Base-by-base conservation (phyloP, 345 rosid genomes). In the Barbarea vulgaris region DNA sequence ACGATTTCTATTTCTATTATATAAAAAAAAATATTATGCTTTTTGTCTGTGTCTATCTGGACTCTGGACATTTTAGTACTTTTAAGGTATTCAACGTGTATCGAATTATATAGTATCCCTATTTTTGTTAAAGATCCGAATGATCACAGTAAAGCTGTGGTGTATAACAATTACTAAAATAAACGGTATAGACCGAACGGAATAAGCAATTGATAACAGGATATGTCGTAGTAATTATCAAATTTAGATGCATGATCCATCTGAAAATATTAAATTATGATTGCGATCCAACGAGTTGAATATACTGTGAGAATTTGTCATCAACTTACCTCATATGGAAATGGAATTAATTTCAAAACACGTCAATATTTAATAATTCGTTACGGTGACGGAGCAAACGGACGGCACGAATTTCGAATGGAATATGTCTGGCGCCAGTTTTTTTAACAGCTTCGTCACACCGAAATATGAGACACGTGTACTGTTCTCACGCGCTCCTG, bases 381-480 rank as follows among this genome's bases (percentile, higher is more conserved):
- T 68, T 24, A 76, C 75, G 58, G 59, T 76, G 58, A 63, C 80
- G 80, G 75, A 52, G 70, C 27, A 75, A 75, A 59, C 21, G 28
- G 18, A 51, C 62, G 75, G 63, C 79, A 41, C 74, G 60, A 13
- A 24, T 13, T 3, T 25, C 67, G 31, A 58, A 36, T 46, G 58
- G 70, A 73, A 46, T 51, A 18, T 76, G 65, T 31, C 39, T 61
- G 57, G 63, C 42, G 72, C 41, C 67, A 74, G 79, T 36, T 75
- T 10, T 10, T 33, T 67, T 58, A 37, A 50, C 79, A 48, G 46
- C 69, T 46, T 24, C 51, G 7, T 64, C 60, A 75, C 69, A 73
- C 80, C 75, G 65, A 69, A 69, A 44, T 33, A 33, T 12, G 65
- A 18, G 75, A 76, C 80, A 76, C 70, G 57, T 76, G 70, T 69